These are phyloP conservation scores for Pulveroboletus sp. DNA, from an alignment of 768 basidiomycete species.

Conservation along the genomic window DNA sequence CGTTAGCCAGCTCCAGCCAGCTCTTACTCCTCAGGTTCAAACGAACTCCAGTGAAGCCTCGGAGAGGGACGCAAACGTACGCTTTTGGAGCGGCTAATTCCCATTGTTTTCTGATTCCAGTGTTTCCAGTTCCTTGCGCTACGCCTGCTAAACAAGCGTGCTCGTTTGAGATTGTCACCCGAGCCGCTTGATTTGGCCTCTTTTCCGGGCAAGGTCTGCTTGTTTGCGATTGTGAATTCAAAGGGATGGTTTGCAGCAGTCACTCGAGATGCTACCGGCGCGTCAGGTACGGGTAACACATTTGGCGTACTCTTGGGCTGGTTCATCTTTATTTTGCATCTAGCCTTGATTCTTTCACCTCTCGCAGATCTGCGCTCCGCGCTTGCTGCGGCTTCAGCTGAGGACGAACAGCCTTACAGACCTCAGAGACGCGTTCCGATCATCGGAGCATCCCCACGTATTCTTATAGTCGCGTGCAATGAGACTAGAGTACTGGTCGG, in stretches of 20 bases:
- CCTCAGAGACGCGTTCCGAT: constrained; percentile 50
- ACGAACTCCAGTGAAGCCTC: constrained; percentile 19
- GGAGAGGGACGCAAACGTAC: constrained; percentile 31
- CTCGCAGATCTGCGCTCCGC: constrained; percentile 56
- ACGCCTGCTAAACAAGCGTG: constrained; percentile 50
- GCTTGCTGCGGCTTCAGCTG: constrained; percentile 38
- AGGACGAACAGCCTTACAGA: constrained; percentile 40
- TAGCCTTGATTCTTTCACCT: constrained; percentile 61
- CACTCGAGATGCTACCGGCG: constrained; percentile 30
- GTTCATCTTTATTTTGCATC: not conserved
- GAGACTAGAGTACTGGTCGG: constrained; percentile 60
- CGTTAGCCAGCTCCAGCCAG: constrained; percentile 30
- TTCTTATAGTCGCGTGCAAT: constrained; percentile 52
- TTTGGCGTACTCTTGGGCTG: not conserved
- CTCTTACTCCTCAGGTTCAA: constrained; percentile 20
- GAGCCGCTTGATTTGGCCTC: constrained; percentile 40
- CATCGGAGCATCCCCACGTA: constrained; percentile 43
- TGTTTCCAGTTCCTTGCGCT: constrained; percentile 35
- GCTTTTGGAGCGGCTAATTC: not conserved
- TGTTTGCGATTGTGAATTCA: constrained; percentile 56
- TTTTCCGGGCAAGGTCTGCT: constrained; percentile 41
- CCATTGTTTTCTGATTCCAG: constrained; percentile 2
- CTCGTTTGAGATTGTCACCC: constrained; percentile 59
- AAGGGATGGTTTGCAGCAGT: constrained; percentile 71
- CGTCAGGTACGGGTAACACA: constrained; percentile 33